Evolutionary conservation across 2,329 filamentous ascomycete genomes (phyloP).

Genomic region (Cercospora sp.): DNA sequence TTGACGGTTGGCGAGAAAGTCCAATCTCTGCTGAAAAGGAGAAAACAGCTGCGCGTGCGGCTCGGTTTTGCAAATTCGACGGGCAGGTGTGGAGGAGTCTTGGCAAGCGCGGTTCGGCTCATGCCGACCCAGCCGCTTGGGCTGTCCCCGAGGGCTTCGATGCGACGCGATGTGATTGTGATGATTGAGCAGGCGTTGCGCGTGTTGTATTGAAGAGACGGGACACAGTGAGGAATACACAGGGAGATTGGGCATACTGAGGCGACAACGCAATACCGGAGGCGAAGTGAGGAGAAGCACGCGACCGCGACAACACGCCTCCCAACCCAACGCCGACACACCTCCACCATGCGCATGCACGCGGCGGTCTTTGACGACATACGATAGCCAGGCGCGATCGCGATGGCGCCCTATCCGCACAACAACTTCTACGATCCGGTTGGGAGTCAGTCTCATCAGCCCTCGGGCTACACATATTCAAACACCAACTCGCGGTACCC

Average conservation of each 20-base stretch:
- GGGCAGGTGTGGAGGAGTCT: slow-evolving; percentile 12
- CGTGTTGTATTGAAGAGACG: neutral
- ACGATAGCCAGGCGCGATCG: neutral
- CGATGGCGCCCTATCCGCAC: slow-evolving; percentile 35
- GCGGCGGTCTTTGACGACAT: slow-evolving; percentile 6
- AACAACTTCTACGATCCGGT: slow-evolving; percentile 38
- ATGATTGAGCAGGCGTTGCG: neutral
- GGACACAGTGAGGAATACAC: neutral
- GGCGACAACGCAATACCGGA: neutral
- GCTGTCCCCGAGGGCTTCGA: neutral
- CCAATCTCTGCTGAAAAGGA: slow-evolving; percentile 9
- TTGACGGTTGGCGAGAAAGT: slow-evolving; percentile 22
- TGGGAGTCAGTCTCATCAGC: slow-evolving; percentile 33
- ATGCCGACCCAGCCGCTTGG: neutral
- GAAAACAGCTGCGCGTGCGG: neutral
- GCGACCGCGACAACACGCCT: neutral
- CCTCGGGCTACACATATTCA: slow-evolving; percentile 12
- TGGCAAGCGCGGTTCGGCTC: slow-evolving; percentile 2
- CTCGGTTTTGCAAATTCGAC: slow-evolving; percentile 8
- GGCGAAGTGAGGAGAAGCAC: neutral
- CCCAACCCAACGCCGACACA: neutral
- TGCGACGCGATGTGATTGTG: slow-evolving; percentile 5
- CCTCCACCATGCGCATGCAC: slow-evolving; percentile 10
- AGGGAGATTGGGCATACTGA: neutral
- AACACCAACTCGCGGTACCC: slow-evolving; percentile 22